A percentile compares a stretch with the other conserved stretches of the same genome.
phyloP scores from a whole-genome alignment of 2,329 filamentous ascomycete species.

The Pleomassaria siparia region DNA sequence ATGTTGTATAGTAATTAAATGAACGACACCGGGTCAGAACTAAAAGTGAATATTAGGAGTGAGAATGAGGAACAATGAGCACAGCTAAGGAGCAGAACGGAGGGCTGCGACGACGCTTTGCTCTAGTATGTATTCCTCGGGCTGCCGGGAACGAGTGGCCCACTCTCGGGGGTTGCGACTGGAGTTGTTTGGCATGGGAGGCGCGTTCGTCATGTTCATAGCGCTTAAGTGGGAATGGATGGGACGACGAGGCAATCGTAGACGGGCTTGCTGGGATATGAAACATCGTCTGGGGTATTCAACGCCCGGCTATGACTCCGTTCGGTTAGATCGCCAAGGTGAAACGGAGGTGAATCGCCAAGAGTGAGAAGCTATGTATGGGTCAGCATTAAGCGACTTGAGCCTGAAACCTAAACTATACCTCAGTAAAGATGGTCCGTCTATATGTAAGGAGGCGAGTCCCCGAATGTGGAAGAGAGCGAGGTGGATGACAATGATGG shows the following conservation, averaged over 20 bases:
- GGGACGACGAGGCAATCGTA: constrained; percentile 13
- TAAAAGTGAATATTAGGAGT: constrained; percentile 2
- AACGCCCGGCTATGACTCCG: constrained; percentile 17
- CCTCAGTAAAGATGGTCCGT: not conserved
- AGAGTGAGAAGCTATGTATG: constrained; percentile 28
- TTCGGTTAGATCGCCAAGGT: constrained; percentile 23
- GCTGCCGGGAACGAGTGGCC: constrained; percentile 3
- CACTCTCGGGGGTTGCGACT: constrained; percentile 18
- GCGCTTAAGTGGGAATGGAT: constrained; percentile 1
- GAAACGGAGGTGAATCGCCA: constrained; percentile 37
- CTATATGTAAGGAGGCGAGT: not conserved
- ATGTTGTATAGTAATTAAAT: constrained; percentile 6
- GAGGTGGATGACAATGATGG: too few species aligned
- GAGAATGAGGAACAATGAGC: constrained; percentile 23
- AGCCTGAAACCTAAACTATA: not conserved
- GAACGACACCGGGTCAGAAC: constrained; percentile 22
- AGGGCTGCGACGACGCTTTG: constrained; percentile 7
- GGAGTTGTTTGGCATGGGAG: constrained; percentile 22
- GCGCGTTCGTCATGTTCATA: constrained; percentile 11
- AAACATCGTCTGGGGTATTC: constrained; percentile 19
- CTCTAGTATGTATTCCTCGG: constrained; percentile 23
- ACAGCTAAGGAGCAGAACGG: constrained; percentile 28
- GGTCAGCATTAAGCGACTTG: not conserved
- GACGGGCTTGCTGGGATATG: constrained; percentile 13
- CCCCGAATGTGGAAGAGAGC: not conserved